These are phyloP conservation scores for Ceratocystis smalleyi DNA, from an alignment of 2,329 filamentous ascomycete genomes.

Conservation along the genomic window DNA sequence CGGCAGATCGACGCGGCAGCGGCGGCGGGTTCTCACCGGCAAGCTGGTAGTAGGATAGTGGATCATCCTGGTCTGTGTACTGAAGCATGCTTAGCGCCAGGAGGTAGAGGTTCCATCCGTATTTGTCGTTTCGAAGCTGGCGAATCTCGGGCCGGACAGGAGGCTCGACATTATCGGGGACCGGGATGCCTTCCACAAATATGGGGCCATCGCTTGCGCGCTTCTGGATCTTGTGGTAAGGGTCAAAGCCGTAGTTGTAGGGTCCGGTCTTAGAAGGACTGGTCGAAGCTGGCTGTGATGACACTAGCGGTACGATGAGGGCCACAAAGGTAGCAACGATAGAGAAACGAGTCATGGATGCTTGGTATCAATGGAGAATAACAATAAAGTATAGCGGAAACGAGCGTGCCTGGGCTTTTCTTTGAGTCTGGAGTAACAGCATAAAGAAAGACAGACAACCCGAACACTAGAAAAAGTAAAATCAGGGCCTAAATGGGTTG, in stretches of 20 bases:
- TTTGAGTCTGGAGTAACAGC: background rate
- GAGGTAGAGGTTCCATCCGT: conserved; percentile 63
- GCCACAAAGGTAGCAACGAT: conserved; percentile 7
- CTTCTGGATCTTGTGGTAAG: conserved; percentile 4
- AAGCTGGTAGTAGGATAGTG: conserved; percentile 63
- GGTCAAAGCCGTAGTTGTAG: conserved; percentile 16
- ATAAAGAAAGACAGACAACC: conserved; percentile 4
- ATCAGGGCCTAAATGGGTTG: background rate
- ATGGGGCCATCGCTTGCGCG: conserved; percentile 4
- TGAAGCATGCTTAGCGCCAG: conserved; percentile 61
- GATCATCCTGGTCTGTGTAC: conserved; percentile 43
- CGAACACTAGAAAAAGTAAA: background rate
- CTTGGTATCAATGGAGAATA: background rate
- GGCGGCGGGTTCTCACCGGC: conserved; percentile 43
- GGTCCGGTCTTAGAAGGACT: conserved; percentile 11
- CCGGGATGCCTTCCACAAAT: conserved; percentile 12
- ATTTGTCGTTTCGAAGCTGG: conserved; percentile 44
- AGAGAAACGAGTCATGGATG: conserved; percentile 12
- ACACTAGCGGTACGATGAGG: background rate
- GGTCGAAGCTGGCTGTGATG: conserved; percentile 12
- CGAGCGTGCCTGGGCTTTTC: background rate
- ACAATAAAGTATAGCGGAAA: background rate
- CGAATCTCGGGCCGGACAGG: conserved; percentile 50
- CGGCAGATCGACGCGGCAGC: background rate
- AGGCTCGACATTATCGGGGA: conserved; percentile 26